These are phyloP conservation scores for Tricholoma flavovirens DNA, from an alignment of 768 basidiomycete genomes.

Conservation along the genomic window DNA sequence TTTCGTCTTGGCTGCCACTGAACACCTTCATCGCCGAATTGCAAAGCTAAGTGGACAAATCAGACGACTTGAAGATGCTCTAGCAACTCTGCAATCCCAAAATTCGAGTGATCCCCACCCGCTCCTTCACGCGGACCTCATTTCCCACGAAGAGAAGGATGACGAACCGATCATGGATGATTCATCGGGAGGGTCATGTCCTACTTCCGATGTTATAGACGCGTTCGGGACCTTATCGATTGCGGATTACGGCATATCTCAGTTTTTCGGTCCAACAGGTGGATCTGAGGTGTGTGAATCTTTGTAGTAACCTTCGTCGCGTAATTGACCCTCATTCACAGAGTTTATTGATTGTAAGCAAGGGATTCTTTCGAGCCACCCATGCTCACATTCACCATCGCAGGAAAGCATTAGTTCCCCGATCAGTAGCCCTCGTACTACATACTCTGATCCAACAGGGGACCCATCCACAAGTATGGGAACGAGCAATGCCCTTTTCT, in stretches of 20 bases:
- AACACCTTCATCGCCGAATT: conserved; percentile 57
- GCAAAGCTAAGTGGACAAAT: conserved; percentile 48
- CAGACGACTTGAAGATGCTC: conserved; percentile 49
- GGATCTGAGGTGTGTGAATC: conserved; percentile 50
- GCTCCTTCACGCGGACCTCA: conserved; percentile 46
- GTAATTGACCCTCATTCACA: background rate
- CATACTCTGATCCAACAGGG: conserved; percentile 10
- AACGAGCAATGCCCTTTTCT: conserved; percentile 34
- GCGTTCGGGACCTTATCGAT: conserved; percentile 58
- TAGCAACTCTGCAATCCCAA: conserved; percentile 43
- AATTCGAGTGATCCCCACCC: conserved; percentile 54
- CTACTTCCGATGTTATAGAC: conserved; percentile 40
- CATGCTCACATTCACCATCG: background rate
- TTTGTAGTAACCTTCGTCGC: background rate
- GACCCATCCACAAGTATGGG: conserved; percentile 11
- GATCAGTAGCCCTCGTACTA: background rate
- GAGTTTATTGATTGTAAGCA: conserved; percentile 21
- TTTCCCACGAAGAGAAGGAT: conserved; percentile 23
- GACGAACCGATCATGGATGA: conserved; percentile 22
- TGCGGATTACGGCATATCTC: conserved; percentile 50
- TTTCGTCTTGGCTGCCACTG: conserved; percentile 60
- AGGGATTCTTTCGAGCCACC: background rate
- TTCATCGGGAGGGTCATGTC: conserved; percentile 9
- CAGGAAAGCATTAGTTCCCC: conserved; percentile 10
- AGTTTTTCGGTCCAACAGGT: conserved; percentile 63